These are phyloP conservation scores for Fusarium sp. DNA, from an alignment of 2,329 filamentous ascomycete genomes.

Conservation along the genomic window DNA sequence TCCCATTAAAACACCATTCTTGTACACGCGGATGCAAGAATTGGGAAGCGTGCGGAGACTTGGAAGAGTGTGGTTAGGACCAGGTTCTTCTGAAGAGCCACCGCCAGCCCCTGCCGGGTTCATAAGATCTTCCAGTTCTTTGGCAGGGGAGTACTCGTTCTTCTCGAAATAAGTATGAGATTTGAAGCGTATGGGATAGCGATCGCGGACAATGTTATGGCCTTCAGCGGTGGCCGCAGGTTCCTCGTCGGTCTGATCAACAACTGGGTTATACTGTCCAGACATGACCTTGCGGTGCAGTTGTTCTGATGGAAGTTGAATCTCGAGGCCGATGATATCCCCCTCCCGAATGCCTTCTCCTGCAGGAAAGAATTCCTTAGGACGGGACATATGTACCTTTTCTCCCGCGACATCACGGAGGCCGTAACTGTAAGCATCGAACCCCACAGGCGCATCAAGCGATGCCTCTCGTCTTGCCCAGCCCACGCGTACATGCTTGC, in stretches of 20 bases:
- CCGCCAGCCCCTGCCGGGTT: conserved; percentile 62
- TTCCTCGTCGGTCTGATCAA: conserved; percentile 73
- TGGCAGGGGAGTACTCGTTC: conserved; percentile 86
- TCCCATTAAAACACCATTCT: conserved; percentile 88
- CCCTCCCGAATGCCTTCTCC: conserved; percentile 85
- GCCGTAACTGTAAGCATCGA: conserved; percentile 93
- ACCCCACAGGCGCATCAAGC: conserved; percentile 84
- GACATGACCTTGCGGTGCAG: conserved; percentile 89
- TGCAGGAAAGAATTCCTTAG: conserved; percentile 86
- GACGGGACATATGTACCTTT: conserved; percentile 91
- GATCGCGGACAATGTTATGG: conserved; percentile 89
- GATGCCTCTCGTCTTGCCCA: conserved; percentile 85
- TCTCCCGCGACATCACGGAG: conserved; percentile 90
- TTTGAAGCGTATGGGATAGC: conserved; percentile 94
- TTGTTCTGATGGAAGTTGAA: conserved; percentile 84
- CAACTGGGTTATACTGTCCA: conserved; percentile 86
- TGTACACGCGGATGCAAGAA: conserved; percentile 88
- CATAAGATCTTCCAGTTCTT: conserved; percentile 87
- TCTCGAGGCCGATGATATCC: conserved; percentile 93
- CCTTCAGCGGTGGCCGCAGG: conserved; percentile 63
- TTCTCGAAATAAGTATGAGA: conserved; percentile 93
- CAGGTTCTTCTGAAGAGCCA: conserved; percentile 67
- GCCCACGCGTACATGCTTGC: conserved; percentile 81
- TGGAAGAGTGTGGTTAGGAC: conserved; percentile 75
- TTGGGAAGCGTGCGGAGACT: conserved; percentile 87